These are phyloP conservation scores for Lumnitzera littorea DNA, from an alignment of 345 rosid species.

Conservation along the genomic window DNA sequence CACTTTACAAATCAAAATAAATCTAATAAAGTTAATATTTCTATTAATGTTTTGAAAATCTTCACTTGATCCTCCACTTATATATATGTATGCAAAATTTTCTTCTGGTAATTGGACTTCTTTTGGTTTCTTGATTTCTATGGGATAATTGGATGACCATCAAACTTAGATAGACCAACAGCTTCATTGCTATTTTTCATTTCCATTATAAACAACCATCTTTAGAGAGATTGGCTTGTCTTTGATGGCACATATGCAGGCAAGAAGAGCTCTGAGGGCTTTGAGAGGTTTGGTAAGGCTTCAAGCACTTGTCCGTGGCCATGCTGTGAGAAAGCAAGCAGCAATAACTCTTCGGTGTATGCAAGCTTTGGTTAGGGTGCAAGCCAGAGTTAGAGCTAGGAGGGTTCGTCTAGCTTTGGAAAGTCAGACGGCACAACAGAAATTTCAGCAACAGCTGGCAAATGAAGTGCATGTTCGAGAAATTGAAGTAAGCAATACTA, in stretches of 20 bases:
- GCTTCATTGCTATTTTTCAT: slow-evolving; percentile 1
- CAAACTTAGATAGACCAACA: not conserved
- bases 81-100: no score
- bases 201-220: slow-evolving; percentile 3
- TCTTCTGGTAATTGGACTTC: no score
- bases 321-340: slow-evolving; percentile 99
- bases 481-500: slow-evolving; percentile 54
- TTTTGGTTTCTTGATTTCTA: no score
- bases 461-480: slow-evolving; percentile 79
- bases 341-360: slow-evolving; percentile 98
- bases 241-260: slow-evolving; percentile 27
- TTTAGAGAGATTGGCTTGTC: no score
- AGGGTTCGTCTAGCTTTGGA: slow-evolving; percentile 93
- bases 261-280: slow-evolving; percentile 97
- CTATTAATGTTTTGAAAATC: no score
- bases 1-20: no score
- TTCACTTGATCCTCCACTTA: no score
- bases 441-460: slow-evolving; percentile 70
- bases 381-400: slow-evolving; percentile 97
- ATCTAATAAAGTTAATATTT: no score
- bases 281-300: slow-evolving; percentile 95
- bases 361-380: slow-evolving; percentile 99
- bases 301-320: slow-evolving; percentile 97
- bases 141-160: no score
- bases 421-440: slow-evolving; percentile 70